Evolutionary conservation across 208 protist genomes (phyloP), one percentile per base, ranked within the genome.

Genomic region (Phytomonas francai): DNA sequence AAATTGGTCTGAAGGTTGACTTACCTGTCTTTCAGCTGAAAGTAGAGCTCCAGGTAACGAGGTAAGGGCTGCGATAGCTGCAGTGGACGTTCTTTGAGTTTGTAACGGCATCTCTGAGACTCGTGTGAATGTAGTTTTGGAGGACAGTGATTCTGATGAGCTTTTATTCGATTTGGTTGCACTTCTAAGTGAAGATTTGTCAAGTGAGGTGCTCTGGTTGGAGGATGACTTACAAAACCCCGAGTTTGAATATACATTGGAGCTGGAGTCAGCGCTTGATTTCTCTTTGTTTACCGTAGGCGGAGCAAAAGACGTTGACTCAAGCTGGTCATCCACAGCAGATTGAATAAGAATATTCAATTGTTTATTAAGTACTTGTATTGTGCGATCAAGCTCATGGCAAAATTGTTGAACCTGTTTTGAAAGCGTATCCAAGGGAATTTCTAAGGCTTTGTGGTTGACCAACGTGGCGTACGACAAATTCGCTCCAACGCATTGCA

Each of bases 331-430:
- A 70, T 93, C 85, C 49, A 95, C 80, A 19, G 81, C 77, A 2
- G 84, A 88, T 63, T 95, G 90, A 25, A 93, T 74, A 70, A 93
- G 63, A 66, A 95, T 89, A 71, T 93, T 93, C 22, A 93, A 67
- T 31, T 77, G 76, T 51, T 80, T 81, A 56, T 78, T 89, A n/a
- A 93, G 74, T 27, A 65, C 57, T 64, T 89, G 78, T 31, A 93
- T 80, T 25, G 84, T 77, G 31, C 61, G 25, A 14, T 67, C 72
- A 6, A 95, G 77, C 27, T 76, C 59, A n/a, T 57, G 30, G 67
- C 82, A 84, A 71, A 87, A 93, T n/a, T 81, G 81, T 9, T 77
- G 69, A 67, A 91, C 82, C 72, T 89, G 81, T 45, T 67, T 34
- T 2, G 73, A 78, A 28, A 95, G 68, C 19, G 74, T 73, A 2